Evolutionary conservation across 768 basidiomycete genomes (phyloP).

Genomic region (Pisolithus microcarpus): DNA sequence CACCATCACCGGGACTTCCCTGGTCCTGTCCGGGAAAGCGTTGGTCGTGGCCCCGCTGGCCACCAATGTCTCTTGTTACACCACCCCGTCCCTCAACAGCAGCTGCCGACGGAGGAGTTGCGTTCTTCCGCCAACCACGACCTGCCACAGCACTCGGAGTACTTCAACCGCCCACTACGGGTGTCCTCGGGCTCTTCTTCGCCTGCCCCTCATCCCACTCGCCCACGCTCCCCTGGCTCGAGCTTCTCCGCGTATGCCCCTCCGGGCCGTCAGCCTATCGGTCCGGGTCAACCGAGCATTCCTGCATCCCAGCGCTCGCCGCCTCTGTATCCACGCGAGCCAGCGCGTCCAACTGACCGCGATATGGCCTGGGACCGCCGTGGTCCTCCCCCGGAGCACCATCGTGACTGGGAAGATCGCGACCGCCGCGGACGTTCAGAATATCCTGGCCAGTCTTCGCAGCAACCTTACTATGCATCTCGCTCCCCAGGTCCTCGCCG

Average conservation of each 20-base stretch:
- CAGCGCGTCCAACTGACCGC: slow-evolving; percentile 38
- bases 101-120: slow-evolving; percentile 45
- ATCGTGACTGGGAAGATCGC: slow-evolving; percentile 45
- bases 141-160: slow-evolving; percentile 48
- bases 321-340: slow-evolving; percentile 49
- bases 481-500: slow-evolving; percentile 34
- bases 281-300: slow-evolving; percentile 42
- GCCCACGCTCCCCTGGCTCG: slow-evolving; percentile 45
- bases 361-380: slow-evolving; percentile 60
- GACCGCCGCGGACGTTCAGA: slow-evolving; percentile 33
- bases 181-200: slow-evolving; percentile 55
- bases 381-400: slow-evolving; percentile 35
- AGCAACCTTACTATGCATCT: slow-evolving; percentile 25
- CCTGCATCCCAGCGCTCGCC: slow-evolving; percentile 53
- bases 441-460: slow-evolving; percentile 26
- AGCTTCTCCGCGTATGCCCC: slow-evolving; percentile 43
- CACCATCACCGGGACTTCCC: slow-evolving; percentile 53
- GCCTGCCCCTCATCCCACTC: slow-evolving; percentile 41
- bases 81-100: slow-evolving; percentile 59
- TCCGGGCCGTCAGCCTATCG: slow-evolving; percentile 40
- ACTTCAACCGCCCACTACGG: slow-evolving; percentile 46
- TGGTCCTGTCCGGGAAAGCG: slow-evolving; percentile 36
- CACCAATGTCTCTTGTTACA: slow-evolving; percentile 57
- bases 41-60: slow-evolving; percentile 46
- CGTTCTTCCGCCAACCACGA: slow-evolving; percentile 33